Percentiles rank a stretch among this genome's conserved stretches.
Evolutionary conservation across 148 eudicot species (phyloP).

Genomic region (Fagopyrum esculentum): DNA sequence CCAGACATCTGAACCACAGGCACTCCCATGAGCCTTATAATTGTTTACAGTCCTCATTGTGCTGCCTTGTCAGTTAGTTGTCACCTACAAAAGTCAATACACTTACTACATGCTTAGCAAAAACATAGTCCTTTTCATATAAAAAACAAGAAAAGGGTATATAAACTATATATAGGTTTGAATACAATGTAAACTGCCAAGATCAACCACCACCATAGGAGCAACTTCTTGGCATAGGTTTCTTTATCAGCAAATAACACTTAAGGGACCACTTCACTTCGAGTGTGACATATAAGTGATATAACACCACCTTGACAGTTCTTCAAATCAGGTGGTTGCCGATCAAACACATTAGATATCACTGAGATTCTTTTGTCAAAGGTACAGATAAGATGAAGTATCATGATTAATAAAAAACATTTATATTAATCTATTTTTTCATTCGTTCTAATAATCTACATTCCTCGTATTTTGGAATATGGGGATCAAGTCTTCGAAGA

Average conservation of each 20-base stretch:
- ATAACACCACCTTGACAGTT: slow-evolving; percentile 60
- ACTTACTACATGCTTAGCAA: too few relatives aligned
- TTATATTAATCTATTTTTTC: slow-evolving; percentile 5
- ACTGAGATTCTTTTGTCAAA: slow-evolving; percentile 19
- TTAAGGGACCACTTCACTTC: background rate
- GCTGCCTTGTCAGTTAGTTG: slow-evolving; percentile 46
- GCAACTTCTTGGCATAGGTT: too few relatives aligned
- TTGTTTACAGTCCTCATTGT: slow-evolving; percentile 88
- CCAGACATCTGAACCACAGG: slow-evolving; percentile 79
- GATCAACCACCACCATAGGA: too few relatives aligned
- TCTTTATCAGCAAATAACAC: background rate
- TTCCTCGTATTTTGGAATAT: slow-evolving; percentile 54
- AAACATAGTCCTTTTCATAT: too few relatives aligned
- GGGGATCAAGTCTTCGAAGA: slow-evolving; percentile 64
- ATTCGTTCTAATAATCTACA: slow-evolving; percentile 34
- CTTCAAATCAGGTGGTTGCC: slow-evolving; percentile 91
- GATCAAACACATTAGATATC: slow-evolving; percentile 65
- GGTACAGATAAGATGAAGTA: background rate
- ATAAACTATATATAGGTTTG: too few relatives aligned
- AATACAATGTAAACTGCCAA: too few relatives aligned
- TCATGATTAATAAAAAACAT: background rate
- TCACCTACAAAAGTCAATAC: slow-evolving; percentile 38
- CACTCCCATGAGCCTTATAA: slow-evolving; percentile 85
- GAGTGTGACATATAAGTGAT: background rate
- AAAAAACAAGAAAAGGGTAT: too few relatives aligned